Percentiles rank a stretch among this genome's conserved stretches.
These are phyloP conservation scores for Nakazawaea wickerhamii DNA, from an alignment of 805 yeast genomes.

Conservation along the genomic window DNA sequence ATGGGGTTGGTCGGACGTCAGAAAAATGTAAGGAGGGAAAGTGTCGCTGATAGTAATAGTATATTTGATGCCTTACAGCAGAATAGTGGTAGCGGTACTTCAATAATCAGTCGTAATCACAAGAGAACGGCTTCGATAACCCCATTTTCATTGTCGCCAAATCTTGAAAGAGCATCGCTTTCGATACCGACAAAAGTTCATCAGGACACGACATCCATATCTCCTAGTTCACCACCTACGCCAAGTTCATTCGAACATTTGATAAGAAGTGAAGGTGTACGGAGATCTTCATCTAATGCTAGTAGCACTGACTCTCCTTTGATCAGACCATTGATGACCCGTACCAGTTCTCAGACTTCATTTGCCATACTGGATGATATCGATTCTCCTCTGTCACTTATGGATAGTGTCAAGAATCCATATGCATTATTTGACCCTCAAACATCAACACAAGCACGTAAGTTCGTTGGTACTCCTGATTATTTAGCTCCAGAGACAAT, in stretches of 20 bases:
- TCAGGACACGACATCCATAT: slow-evolving; percentile 8
- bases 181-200: neutral
- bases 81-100: neutral
- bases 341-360: slow-evolving; percentile 52
- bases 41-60: slow-evolving; percentile 28
- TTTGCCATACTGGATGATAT: slow-evolving; percentile 47
- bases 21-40: slow-evolving; percentile 38
- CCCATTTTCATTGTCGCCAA: slow-evolving; percentile 39
- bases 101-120: slow-evolving; percentile 5
- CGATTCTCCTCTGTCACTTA: slow-evolving; percentile 26
- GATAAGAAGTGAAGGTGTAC: slow-evolving; percentile 16
- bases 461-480: slow-evolving; percentile 96
- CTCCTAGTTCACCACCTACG: slow-evolving; percentile 18
- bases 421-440: slow-evolving; percentile 75
- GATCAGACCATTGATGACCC: slow-evolving; percentile 39
- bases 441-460: slow-evolving; percentile 46
- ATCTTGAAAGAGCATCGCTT: slow-evolving; percentile 22
- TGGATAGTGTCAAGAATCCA: slow-evolving; percentile 4
- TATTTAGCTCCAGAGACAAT: slow-evolving; percentile 96
- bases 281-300: slow-evolving; percentile 27
- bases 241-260: slow-evolving; percentile 24
- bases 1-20: slow-evolving; percentile 87
- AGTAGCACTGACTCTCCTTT: slow-evolving; percentile 44
- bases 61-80: slow-evolving; percentile 8
- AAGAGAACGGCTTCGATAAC: slow-evolving; percentile 37